Evolutionary conservation across 2,329 filamentous ascomycete genomes (phyloP).

Genomic region (Apiospora sp.): DNA sequence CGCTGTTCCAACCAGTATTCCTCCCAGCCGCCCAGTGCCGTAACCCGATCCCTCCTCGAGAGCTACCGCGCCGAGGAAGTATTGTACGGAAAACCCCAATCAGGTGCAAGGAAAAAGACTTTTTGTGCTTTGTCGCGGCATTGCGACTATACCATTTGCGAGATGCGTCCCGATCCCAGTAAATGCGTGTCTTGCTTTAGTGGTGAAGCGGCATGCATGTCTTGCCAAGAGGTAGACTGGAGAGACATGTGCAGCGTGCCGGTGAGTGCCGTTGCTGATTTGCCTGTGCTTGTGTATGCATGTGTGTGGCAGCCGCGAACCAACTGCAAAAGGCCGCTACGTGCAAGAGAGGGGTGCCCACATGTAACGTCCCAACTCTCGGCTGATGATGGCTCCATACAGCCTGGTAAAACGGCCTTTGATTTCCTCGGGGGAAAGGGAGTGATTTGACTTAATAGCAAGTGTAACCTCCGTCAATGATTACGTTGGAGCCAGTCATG

Average conservation of each 20-base stretch:
- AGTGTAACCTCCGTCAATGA: conserved; percentile 76
- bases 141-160: neutral
- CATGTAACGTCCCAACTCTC: neutral
- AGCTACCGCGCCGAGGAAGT: neutral
- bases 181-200: conserved; percentile 2
- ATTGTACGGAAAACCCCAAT: neutral
- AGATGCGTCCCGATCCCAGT: neutral
- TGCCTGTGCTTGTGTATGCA: neutral
- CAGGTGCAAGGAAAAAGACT: neutral
- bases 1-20: neutral
- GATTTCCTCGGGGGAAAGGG: neutral
- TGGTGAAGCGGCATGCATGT: conserved; percentile 3
- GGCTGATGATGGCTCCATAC: neutral
- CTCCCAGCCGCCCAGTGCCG: neutral
- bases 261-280: neutral
- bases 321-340: neutral
- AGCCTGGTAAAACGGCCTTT: neutral
- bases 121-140: neutral
- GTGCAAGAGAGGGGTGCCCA: neutral
- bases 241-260: neutral
- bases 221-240: neutral
- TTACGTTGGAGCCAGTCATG: conserved; percentile 80
- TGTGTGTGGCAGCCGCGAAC: neutral
- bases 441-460: conserved; percentile 55
- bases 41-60: neutral